These are phyloP conservation scores for Aspergillus sp. DNA, from an alignment of 2,329 filamentous ascomycete genomes.

Conservation along the genomic window DNA sequence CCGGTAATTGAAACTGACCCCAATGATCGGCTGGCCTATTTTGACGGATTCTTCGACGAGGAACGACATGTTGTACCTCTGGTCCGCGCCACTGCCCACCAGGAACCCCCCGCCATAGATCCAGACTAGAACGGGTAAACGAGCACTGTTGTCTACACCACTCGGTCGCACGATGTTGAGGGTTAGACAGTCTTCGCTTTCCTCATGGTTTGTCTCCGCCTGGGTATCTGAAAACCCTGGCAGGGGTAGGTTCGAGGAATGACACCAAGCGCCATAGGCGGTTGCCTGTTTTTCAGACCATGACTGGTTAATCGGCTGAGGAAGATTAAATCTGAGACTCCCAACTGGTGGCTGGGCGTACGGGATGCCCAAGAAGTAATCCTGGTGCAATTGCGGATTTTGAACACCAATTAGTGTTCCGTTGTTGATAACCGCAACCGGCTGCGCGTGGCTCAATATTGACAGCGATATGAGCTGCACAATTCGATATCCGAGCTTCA, in stretches of 20 bases:
- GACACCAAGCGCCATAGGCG: no score
- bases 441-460: no score
- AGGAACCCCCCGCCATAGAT: constrained; percentile 36
- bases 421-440: no score
- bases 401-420: no score
- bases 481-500: no score
- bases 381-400: constrained; percentile 1
- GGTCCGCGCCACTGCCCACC: constrained; percentile 34
- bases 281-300: background rate
- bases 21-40: constrained; percentile 51
- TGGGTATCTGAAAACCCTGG: no score
- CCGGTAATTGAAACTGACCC: constrained; percentile 53
- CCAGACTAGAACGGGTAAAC: constrained; percentile 7
- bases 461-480: no score
- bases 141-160: constrained; percentile 2
- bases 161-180: constrained; percentile 21
- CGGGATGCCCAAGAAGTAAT: constrained; percentile 20
- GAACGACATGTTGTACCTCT: background rate
- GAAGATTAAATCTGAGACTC: background rate
- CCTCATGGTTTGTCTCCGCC: no score
- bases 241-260: no score
- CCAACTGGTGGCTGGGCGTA: constrained; percentile 16
- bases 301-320: background rate
- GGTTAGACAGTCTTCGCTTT: constrained; percentile 23
- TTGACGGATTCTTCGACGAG: constrained; percentile 40